Evolutionary conservation across 768 basidiomycete species (phyloP).

Genomic region (Megacollybia marginata): DNA sequence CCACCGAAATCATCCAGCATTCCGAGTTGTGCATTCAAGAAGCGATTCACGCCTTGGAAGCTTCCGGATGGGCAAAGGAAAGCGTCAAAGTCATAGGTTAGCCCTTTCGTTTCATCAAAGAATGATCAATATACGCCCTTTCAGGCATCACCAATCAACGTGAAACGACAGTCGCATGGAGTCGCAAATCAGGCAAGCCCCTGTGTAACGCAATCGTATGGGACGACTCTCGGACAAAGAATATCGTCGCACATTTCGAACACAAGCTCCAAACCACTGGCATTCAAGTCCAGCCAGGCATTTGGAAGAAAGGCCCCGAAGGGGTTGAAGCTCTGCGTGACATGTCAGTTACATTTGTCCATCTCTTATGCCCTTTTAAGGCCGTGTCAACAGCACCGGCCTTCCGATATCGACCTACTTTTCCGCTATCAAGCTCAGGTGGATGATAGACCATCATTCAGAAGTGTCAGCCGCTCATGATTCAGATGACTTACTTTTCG

Average conservation of each 20-base stretch:
- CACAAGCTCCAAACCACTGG: conserved; percentile 65
- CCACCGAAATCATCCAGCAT: conserved; percentile 69
- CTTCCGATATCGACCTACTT: conserved; percentile 97
- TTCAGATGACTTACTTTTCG: conserved; percentile 76
- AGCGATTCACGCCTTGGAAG: conserved; percentile 64
- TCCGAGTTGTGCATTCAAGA: conserved; percentile 71
- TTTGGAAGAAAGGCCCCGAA: conserved; percentile 64
- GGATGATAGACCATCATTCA: conserved; percentile 89
- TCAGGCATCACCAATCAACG: conserved; percentile 94
- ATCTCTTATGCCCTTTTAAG: conserved; percentile 11
- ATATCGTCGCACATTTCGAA: conserved; percentile 75
- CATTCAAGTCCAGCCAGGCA: conserved; percentile 60
- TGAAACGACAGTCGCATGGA: conserved; percentile 94
- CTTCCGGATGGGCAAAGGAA: conserved; percentile 66
- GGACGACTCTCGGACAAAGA: conserved; percentile 91
- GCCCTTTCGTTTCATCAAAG: conserved; percentile 16
- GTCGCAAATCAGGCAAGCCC: conserved; percentile 81
- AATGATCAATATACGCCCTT: not conserved
- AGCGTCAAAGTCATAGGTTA: conserved; percentile 90
- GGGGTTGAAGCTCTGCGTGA: conserved; percentile 57
- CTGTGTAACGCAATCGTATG: conserved; percentile 90
- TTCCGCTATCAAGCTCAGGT: conserved; percentile 91
- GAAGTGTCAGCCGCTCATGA: conserved; percentile 75
- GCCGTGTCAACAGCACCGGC: conserved; percentile 55
- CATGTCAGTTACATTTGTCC: conserved; percentile 40